Base-by-base conservation (phyloP, 2,329 filamentous ascomycete genomes). In the Penicillium oxalicum region DNA sequence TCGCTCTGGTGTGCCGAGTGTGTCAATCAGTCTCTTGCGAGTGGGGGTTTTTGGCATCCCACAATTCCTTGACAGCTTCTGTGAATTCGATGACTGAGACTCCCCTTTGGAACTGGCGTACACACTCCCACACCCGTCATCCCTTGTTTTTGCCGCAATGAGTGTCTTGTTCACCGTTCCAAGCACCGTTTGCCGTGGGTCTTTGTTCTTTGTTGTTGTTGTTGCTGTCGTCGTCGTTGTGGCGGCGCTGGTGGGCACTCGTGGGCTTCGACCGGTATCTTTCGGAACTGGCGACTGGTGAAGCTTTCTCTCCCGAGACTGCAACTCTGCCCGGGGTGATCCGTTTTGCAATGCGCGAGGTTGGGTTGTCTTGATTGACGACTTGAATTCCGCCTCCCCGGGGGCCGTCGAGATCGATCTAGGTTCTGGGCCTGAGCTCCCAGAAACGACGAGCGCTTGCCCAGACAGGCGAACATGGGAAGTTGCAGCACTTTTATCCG, bases 1-100 rank as follows among this genome's bases (percentile, higher is more conserved):
- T 11, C 40, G 24, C 37, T 55, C 54, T 18, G 51, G 49, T 3
- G 53, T 44, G 40, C 58, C 57, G 35, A 70, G 46, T 9, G 63
- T 64, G 52, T 71, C 67, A 29, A 70, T 59, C 32, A 71, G 48
- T 44, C 68, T 64, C 48, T 55, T 66, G 35, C 69, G 63, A 11
- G 53, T 52, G 18, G 57, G 56, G n/a, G 59, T 60, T 28, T 43
- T 36, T 27, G 47, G 56, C 29, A 43, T 49, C 35, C 43, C 28
- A 18, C 27, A 36, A 28, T 29, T 18, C 33, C 38, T 38, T 40
- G 36, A 41, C 13, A 24, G 32, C 3, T 34, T 42, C 25, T 13
- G 46, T 4, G 38, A 28, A 26, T 38, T 44, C 25, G 49, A 26
- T 6, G 44, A 40, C 11, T 9, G 9, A 26, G 45, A n/a, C 13